Conservation (phyloP, 2,329 filamentous ascomycete genomes). For the Curvularia verruculosa region DNA sequence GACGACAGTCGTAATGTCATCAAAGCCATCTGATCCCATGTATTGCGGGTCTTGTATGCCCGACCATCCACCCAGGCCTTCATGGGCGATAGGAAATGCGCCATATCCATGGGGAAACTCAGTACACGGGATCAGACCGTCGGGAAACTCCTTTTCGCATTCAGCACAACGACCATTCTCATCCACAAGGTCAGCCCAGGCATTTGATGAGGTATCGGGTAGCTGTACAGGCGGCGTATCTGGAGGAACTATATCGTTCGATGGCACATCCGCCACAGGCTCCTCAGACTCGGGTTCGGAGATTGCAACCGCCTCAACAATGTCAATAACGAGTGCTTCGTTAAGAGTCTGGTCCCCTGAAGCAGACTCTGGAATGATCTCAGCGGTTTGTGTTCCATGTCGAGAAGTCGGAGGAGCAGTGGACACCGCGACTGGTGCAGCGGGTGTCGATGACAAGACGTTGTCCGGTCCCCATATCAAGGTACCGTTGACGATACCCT, state of each 20-base stretch:
- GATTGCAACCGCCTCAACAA: background rate
- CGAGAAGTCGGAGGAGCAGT: slow-evolving; percentile 26
- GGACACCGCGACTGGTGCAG: slow-evolving; percentile 17
- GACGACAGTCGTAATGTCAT: slow-evolving; percentile 68
- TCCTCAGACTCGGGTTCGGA: background rate
- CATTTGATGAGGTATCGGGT: slow-evolving; percentile 26
- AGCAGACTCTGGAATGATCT: slow-evolving; percentile 8
- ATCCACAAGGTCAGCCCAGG: slow-evolving; percentile 28
- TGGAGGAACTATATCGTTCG: slow-evolving; percentile 21
- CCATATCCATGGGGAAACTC: slow-evolving; percentile 83
- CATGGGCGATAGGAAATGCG: slow-evolving; percentile 71
- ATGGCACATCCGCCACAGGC: slow-evolving; percentile 9
- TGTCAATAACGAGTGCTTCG: background rate
- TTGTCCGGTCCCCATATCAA: slow-evolving; percentile 69
- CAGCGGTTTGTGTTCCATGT: slow-evolving; percentile 5
- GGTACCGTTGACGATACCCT: slow-evolving; percentile 72
- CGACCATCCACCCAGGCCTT: slow-evolving; percentile 75
- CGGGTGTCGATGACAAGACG: slow-evolving; percentile 47
- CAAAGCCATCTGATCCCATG: slow-evolving; percentile 49
- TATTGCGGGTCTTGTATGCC: slow-evolving; percentile 69
- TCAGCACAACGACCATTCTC: slow-evolving; percentile 52
- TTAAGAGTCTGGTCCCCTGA: background rate
- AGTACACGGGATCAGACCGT: slow-evolving; percentile 72
- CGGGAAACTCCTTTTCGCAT: slow-evolving; percentile 73
- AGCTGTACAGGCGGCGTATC: slow-evolving; percentile 29